Percentiles rank a stretch among this genome's conserved stretches.
These are phyloP conservation scores for Pythium oligandrum DNA, from an alignment of 352 stramenopile species.

Conservation along the genomic window DNA sequence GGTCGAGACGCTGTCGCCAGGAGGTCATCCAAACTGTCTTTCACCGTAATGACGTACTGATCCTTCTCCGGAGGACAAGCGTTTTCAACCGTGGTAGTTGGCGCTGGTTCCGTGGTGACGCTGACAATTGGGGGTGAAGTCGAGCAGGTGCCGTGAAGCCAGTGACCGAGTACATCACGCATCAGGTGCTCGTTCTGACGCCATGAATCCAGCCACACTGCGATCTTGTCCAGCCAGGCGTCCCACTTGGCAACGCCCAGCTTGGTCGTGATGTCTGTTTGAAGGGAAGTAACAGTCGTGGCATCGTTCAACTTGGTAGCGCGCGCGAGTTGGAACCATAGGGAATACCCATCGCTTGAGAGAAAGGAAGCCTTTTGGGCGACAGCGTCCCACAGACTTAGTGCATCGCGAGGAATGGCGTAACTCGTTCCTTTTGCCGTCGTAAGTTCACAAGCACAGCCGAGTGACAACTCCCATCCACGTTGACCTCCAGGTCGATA, in stretches of 20 bases:
- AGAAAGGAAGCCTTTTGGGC: constrained; percentile 38
- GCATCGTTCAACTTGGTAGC: constrained; percentile 16
- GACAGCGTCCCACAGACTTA: constrained; percentile 37
- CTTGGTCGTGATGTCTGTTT: constrained; percentile 21
- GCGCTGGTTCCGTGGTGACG: constrained; percentile 12
- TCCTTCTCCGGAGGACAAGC: constrained; percentile 21
- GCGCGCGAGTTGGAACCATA: constrained; percentile 34
- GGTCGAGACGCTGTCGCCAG: constrained; percentile 40
- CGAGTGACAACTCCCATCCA: constrained; percentile 44
- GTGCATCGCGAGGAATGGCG: constrained; percentile 33
- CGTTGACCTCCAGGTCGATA: constrained; percentile 42
- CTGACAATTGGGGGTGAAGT: constrained; percentile 21
- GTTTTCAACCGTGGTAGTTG: constrained; percentile 12
- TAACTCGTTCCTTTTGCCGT: constrained; percentile 32
- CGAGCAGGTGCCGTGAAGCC: constrained; percentile 49
- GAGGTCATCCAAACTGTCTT: constrained; percentile 30
- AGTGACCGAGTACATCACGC: constrained; percentile 61
- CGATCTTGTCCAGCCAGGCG: constrained; percentile 50
- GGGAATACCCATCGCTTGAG: constrained; percentile 21
- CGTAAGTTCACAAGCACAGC: constrained; percentile 35
- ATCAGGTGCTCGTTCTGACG: constrained; percentile 41
- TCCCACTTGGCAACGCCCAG: constrained; percentile 30
- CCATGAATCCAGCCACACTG: constrained; percentile 54
- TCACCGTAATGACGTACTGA: constrained; percentile 26
- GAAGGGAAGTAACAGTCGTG: constrained; percentile 7